Percentiles rank a stretch among this genome's conserved stretches.
Conservation (phyloP, 257 asterid genomes). For the Buddleja alternifolia region DNA sequence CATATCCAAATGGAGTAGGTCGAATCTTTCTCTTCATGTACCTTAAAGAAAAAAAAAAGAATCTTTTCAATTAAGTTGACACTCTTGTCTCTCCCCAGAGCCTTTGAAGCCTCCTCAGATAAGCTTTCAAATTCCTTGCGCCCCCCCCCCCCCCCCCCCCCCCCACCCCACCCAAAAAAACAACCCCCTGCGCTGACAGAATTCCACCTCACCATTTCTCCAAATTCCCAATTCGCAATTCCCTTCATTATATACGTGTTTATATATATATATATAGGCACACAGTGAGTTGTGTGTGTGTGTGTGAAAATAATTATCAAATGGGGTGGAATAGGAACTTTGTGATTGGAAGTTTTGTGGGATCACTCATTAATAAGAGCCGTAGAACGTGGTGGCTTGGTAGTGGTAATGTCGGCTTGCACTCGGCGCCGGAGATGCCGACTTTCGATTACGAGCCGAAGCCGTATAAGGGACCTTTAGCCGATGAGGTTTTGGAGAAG, state of each 20-base stretch:
- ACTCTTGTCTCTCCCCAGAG: no score
- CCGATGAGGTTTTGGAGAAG: constrained; percentile 76
- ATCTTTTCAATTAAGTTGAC: no score
- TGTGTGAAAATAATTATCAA: not conserved
- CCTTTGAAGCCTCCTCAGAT: no score
- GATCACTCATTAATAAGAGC: constrained; percentile 23
- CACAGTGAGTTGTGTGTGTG: not conserved
- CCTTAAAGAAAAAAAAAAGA: no score
- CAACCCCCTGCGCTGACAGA: constrained; percentile 1
- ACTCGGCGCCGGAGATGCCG: constrained; percentile 66
- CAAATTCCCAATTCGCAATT: not conserved
- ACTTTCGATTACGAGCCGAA: constrained; percentile 71
- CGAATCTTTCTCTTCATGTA: no score
- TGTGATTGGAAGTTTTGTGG: constrained; percentile 21
- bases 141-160: no score
- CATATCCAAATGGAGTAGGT: no score
- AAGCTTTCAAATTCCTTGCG: no score
- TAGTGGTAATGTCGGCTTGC: constrained; percentile 23
- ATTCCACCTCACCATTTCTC: constrained; percentile 22
- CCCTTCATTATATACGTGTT: no score
- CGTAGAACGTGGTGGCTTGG: constrained; percentile 33
- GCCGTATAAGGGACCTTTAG: constrained; percentile 77
- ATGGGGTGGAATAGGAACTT: constrained; percentile 49
- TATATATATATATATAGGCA: not conserved
- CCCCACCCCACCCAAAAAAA: not conserved